These are phyloP conservation scores for Monilinia polystroma DNA, from an alignment of 2,329 filamentous ascomycete species.

Conservation along the genomic window DNA sequence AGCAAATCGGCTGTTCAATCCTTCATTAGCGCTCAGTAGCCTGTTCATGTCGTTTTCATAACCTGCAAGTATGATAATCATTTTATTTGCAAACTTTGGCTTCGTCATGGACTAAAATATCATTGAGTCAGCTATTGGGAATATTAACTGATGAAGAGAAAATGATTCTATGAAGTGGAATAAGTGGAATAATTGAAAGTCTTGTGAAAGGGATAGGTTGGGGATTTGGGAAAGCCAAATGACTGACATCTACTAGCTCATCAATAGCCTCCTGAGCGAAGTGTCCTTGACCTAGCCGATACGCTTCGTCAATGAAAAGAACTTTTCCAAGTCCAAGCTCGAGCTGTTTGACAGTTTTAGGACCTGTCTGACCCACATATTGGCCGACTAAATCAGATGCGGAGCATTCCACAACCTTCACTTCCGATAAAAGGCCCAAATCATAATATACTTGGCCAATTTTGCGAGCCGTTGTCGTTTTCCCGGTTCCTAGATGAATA, in stretches of 20 bases:
- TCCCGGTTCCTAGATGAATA: constrained; percentile 57
- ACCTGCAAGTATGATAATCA: constrained; percentile 58
- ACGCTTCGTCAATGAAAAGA: constrained; percentile 59
- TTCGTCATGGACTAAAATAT: constrained; percentile 42
- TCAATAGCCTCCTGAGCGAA: constrained; percentile 66
- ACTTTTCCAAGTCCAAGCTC: constrained; percentile 54
- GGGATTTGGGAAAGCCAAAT: too few species aligned
- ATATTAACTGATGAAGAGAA: background rate
- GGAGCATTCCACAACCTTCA: constrained; percentile 64
- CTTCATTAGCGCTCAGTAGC: constrained; percentile 52
- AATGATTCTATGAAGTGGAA: too few species aligned
- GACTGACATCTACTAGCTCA: constrained; percentile 56
- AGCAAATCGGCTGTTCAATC: constrained; percentile 55
- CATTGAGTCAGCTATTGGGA: background rate
- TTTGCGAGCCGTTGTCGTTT: constrained; percentile 69
- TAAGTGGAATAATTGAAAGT: too few species aligned
- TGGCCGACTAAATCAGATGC: constrained; percentile 67
- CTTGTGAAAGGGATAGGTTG: too few species aligned
- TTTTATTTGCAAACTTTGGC: constrained; percentile 48
- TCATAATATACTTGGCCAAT: constrained; percentile 77
- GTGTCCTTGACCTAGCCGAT: constrained; percentile 50
- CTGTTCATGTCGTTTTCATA: constrained; percentile 56
- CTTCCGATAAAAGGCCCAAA: constrained; percentile 63
- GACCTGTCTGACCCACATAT: constrained; percentile 68
- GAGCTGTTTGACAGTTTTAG: constrained; percentile 60